These are phyloP conservation scores for Metschnikowia vanudenii DNA, from an alignment of 805 yeast genomes.

Conservation along the genomic window DNA sequence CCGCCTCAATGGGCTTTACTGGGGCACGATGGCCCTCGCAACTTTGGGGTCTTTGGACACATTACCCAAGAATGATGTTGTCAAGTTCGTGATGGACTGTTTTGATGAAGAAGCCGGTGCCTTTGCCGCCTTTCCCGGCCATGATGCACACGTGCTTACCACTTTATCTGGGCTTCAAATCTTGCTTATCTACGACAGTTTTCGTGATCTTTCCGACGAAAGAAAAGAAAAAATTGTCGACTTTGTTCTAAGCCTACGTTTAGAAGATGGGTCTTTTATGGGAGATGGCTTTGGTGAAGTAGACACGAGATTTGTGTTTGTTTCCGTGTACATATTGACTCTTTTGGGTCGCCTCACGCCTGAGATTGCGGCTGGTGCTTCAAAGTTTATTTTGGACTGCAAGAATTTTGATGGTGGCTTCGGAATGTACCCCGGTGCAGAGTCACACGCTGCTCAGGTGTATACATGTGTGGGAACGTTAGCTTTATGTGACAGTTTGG, in stretches of 20 bases:
- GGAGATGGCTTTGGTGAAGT: constrained; percentile 93
- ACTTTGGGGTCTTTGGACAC: constrained; percentile 53
- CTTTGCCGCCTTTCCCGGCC: constrained; percentile 85
- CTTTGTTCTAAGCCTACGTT: constrained; percentile 44
- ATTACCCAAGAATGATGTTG: constrained; percentile 59
- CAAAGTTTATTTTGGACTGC: constrained; percentile 62
- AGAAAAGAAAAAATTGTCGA: constrained; percentile 28
- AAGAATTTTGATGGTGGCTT: constrained; percentile 94
- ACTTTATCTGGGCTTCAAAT: constrained; percentile 88
- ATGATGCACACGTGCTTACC: constrained; percentile 82
- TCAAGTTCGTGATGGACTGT: constrained; percentile 69
- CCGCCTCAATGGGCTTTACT: constrained; percentile 86
- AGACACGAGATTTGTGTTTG: constrained; percentile 88
- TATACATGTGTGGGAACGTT: constrained; percentile 83
- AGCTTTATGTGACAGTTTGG: constrained; percentile 34
- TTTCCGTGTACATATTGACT: constrained; percentile 71
- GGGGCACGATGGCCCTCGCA: constrained; percentile 85
- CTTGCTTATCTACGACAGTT: constrained; percentile 54
- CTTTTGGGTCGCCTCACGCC: constrained; percentile 63
- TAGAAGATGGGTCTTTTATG: constrained; percentile 68
- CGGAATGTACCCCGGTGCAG: constrained; percentile 93
- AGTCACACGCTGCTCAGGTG: constrained; percentile 89
- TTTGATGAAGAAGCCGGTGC: constrained; percentile 64
- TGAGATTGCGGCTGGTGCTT: constrained; percentile 58
- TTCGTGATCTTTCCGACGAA: constrained; percentile 41